phyloP scores from a whole-genome alignment of 495 filamentous ascomycete genomes.

The Trichoderma orchidacearum region DNA sequence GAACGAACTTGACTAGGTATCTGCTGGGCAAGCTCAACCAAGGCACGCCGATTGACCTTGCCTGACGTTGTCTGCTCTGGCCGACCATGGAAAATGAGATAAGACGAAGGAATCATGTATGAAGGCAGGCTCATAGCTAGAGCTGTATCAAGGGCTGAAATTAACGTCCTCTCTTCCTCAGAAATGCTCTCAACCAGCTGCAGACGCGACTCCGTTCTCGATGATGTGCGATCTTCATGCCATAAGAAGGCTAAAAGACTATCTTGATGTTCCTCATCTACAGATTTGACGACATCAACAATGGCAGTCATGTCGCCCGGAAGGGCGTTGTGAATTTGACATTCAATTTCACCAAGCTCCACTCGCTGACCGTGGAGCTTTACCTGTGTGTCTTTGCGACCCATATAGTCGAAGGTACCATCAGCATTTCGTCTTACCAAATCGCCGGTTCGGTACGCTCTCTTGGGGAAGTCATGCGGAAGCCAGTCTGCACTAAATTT shows the following conservation, averaged over 20 bases:
- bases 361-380: conserved; percentile 1
- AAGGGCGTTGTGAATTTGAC: neutral
- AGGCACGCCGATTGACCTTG: neutral
- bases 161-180: neutral
- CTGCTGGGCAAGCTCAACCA: neutral
- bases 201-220: neutral
- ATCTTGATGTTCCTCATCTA: neutral
- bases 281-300: conserved; percentile 3
- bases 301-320: neutral
- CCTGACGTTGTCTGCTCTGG: neutral
- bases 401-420: conserved; percentile 4
- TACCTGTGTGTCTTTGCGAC: conserved; percentile 1
- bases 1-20: neutral
- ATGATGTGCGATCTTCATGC: neutral
- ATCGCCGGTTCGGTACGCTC: neutral
- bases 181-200: neutral
- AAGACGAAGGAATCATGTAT: neutral
- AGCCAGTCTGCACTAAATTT: conserved; percentile 26
- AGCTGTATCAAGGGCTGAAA: neutral
- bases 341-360: neutral
- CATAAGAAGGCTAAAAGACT: neutral
- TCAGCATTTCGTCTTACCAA: conserved; percentile 15
- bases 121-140: neutral
- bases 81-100: neutral
- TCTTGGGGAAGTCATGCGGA: neutral